Evolutionary conservation across 345 rosid species (phyloP), one percentile per base, ranked within the genome.

Genomic region (Lepidium sativum): DNA sequence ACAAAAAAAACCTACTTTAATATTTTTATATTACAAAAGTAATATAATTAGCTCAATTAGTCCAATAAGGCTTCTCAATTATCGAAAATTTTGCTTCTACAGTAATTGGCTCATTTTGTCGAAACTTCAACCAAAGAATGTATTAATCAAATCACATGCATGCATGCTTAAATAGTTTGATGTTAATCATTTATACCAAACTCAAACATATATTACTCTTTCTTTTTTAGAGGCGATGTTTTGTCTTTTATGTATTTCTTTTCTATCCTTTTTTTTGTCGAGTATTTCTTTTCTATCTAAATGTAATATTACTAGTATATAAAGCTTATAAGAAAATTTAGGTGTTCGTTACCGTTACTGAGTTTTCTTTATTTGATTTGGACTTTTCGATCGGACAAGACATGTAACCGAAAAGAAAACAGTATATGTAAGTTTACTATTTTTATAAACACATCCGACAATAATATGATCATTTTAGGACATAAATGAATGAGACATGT

Each of bases 401-500:
- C 31, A 58, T 39, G 12, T 40, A 29, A 52, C 39, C 32, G 41
- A 31, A 37, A 64, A 27, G 20, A 54, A 53, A 42, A 42, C 10
- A 13, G 21, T 45, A 8, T 17, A 33, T n/a, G 62, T 32, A 9
- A 32, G 16, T 43, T 23, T 63, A 48, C 38, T 29, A 45, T 48
- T 17, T 42, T 40, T 17, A 45, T 37, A 16, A 16, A 56, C 39
- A 57, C 37, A 27, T 25, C 37, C 27, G 42, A 56, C 49, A 16
- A 37, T 9, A 34, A 15, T 11, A 17, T 31, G 17, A 31, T 21
- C 63, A 53, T 55, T 54, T 56, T 55, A 48, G 60, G 65, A 49
- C 52, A 64, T 3, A 53, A 56, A 63, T 55, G 70, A 63, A 41
- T 56, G 60, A 55, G 65, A 48, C 70, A 56, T 71, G 65, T 71